Base-by-base conservation (phyloP, 768 basidiomycete species). In the Podaxis rugospora region DNA sequence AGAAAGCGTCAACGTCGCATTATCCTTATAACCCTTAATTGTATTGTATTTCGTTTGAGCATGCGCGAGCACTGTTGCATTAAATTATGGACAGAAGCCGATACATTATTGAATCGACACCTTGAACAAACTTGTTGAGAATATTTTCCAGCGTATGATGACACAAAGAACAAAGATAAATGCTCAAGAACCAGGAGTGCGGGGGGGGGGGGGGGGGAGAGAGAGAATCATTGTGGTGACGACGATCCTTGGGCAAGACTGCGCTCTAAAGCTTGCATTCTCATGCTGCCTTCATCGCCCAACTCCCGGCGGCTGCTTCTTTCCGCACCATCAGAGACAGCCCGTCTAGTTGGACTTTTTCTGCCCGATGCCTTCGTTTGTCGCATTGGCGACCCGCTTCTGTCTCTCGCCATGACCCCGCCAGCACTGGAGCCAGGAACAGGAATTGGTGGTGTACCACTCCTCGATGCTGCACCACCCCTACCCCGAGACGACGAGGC, bases 381-480 rank as follows among this genome's bases (percentile, higher is more conserved):
- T 18, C 59, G 67, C 65, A 59, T 66, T 56, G 62, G 65, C 5
- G 68, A 68, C 35, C 67, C 64, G 57, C 71, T 71, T 46, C 70
- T 66, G 14, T 72, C 72, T 28, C 68, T 68, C 71, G 72, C 71
- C 65, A 71, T 64, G 44, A 71, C 70, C 14, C 69, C 69, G 21
- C 61, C 53, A 35, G 51, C 42, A 18, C 55, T 42, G 11, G 53
- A 55, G 13, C 64, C 67, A 40, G 66, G 51, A 7, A 62, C 67
- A 46, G 66, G 51, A 7, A 62, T 68, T 11, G 74, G 74, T 23
- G 75, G 76, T 13, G 76, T 77, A 18, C 71, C 73, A 59, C 75
- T 74, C 64, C 76, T 70, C 27, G 75, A 72, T 4, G 63, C 63
- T 27, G 63, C 62, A 7, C 69, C 68, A 57, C 71, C 63, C 36